Percentiles rank a stretch among this genome's conserved stretches.
These are phyloP conservation scores for Pleurotus salmoneostramineus DNA, from an alignment of 768 basidiomycete species.

Conservation along the genomic window DNA sequence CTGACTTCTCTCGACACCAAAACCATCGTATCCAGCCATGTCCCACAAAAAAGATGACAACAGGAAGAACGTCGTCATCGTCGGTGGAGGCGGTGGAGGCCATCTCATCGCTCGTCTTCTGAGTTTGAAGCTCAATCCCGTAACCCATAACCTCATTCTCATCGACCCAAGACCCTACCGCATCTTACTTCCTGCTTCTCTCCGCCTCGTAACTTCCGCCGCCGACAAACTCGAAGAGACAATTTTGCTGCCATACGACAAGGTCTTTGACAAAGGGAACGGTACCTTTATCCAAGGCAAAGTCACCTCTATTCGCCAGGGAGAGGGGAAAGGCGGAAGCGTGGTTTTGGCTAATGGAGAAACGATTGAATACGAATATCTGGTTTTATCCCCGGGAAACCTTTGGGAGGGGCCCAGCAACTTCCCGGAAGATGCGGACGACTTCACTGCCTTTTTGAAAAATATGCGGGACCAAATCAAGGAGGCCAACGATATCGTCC, in stretches of 20 bases:
- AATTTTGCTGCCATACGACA: constrained; percentile 48
- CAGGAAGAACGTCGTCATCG: constrained; percentile 37
- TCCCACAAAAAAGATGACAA: constrained; percentile 14
- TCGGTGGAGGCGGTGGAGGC: constrained; percentile 60
- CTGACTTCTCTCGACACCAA: background rate
- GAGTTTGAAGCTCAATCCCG: constrained; percentile 43
- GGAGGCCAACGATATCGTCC: constrained; percentile 38
- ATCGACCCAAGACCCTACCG: constrained; percentile 49
- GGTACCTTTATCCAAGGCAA: constrained; percentile 39
- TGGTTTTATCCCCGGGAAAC: constrained; percentile 60
- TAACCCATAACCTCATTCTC: constrained; percentile 48
- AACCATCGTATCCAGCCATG: background rate
- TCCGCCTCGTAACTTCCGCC: constrained; percentile 49
- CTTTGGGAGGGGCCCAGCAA: constrained; percentile 46
- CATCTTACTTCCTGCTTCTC: constrained; percentile 43
- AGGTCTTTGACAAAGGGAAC: constrained; percentile 40
- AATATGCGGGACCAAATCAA: constrained; percentile 29
- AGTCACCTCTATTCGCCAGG: constrained; percentile 26
- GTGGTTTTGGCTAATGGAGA: constrained; percentile 50
- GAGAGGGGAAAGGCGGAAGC: constrained; percentile 32
- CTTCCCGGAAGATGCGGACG: constrained; percentile 33
- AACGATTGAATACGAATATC: constrained; percentile 43
- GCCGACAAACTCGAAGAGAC: constrained; percentile 39
- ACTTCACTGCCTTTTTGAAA: constrained; percentile 19
- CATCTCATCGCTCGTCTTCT: constrained; percentile 40